Base-by-base conservation (phyloP, 2,329 filamentous ascomycete genomes). In the Xylaria sp. region DNA sequence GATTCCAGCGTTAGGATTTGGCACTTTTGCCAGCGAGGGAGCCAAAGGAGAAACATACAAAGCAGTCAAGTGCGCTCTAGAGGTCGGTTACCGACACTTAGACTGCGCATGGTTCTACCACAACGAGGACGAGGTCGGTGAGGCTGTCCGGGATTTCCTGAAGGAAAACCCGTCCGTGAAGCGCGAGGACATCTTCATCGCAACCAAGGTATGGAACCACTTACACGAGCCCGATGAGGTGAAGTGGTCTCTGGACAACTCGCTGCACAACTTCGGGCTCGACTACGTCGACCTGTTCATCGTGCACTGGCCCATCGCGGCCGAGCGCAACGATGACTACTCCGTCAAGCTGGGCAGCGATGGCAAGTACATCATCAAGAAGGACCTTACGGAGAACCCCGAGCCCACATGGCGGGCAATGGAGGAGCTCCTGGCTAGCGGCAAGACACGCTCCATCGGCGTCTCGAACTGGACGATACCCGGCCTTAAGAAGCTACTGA, bases 21-120 rank as follows among this genome's bases (percentile, higher is more conserved):
- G 89, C 73, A 91, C 89, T 73, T 91, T 90, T 76, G 86, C 88
- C 78, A 91, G 86, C 79, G 90, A 92, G 81, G 90, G 89, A 66
- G 78, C 83, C 70, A 82, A 83, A 72, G 87, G 87, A 48, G 86
- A 89, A 81, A 86, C 86, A 54, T 89, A 89, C 82, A 83, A 82
- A 66, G 91, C 91, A 20, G 91, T 93, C 71, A 87, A 89, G 75
- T 83, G 82, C 70, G 90, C 90, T 18, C 83, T 92, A 15, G 84
- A 86, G 73, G 82, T 83, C 65, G 90, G 90, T 54, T 92, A 92
- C 81, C 84, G 89, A 55, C 89, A 91, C 77, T 87, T 91, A 70
- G 88, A 90, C 80, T 91, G 89, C 77, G 90, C 90, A 60, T 86
- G 90, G 77, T 90, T 89, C 72, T 93, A 93, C 79, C 86, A 87